Evolutionary conservation across 176 grass and related monocot genomes (phyloP), one percentile per base, ranked within the genome.

Genomic region (Luzula sylvatica): DNA sequence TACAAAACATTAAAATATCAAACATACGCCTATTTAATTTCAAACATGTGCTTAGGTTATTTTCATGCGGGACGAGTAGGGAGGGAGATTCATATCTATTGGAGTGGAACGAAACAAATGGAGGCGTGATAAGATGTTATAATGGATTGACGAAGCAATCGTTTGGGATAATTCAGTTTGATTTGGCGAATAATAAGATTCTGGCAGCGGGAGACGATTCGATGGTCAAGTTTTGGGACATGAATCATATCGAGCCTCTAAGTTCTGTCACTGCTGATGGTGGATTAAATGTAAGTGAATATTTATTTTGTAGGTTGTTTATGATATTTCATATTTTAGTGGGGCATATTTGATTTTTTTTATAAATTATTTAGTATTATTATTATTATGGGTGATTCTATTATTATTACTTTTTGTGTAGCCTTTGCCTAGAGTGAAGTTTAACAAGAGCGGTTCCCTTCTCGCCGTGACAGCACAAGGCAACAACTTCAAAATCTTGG

Each of bases 61-160:
- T 75, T 38, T 75, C 72, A 39, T 75, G 72, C 65, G 72, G 72
- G 42, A 75, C 72, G 5, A 21, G 38, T 14, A 67, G 66, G 25
- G 72, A 75, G 8, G 61, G 61, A 26, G 28, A 8, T 7, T 52
- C 72, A 21, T 75, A 35, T 8, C 15, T 67, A 9, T 49, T 75
- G 26, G 72, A 75, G 48, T 75, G 53, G 53, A 58, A 58, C 65
- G 72, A 75, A 14, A 25, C 3, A 9, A 23, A 75, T 38, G 72
- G 51, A 23, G 18, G 52, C 11, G 29, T 75, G 40, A 75, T 66
- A 23, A 39, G 52, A 20, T 42, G 21, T 1, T 75, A 66, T 20
- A 29, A 46, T 8, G 72, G 72, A 11, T 50, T 75, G 9, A n/a
- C 21, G 22, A 67, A 56, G 12, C 72, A 44, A 26, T 8, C 26